These are phyloP conservation scores for Chaetomium sp. DNA, from an alignment of 2,329 filamentous ascomycete species.

Conservation along the genomic window DNA sequence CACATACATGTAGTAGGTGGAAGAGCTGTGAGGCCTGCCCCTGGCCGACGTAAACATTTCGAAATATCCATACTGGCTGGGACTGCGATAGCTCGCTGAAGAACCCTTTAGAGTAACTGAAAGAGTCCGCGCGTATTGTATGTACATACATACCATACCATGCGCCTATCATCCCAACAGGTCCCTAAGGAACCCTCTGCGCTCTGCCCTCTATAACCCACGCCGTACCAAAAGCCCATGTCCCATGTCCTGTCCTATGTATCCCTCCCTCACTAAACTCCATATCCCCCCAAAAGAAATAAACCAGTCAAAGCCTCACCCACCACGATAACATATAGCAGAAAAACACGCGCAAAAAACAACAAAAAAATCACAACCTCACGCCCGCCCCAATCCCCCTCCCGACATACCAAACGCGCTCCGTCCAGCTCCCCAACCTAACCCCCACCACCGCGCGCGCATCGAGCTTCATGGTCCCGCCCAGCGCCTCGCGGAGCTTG, in stretches of 20 bases:
- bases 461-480: slow-evolving; percentile 76
- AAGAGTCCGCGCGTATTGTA: not conserved
- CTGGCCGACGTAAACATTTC: not conserved
- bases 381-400: slow-evolving; percentile 70
- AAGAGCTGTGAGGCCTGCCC: no score
- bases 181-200: slow-evolving; percentile 1
- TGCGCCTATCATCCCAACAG: not conserved
- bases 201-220: not conserved
- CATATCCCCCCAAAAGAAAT: not conserved
- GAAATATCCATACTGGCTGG: no score
- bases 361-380: slow-evolving; percentile 44
- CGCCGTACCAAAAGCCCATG: not conserved
- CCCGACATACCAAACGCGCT: slow-evolving; percentile 70
- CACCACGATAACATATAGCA: not conserved
- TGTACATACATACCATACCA: not conserved
- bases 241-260: not conserved
- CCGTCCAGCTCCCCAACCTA: slow-evolving; percentile 72
- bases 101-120: no score
- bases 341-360: not conserved
- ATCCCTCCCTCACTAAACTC: not conserved
- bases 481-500: slow-evolving; percentile 75
- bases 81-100: no score
- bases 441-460: slow-evolving; percentile 76
- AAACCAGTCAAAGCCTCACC: not conserved
- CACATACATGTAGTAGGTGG: no score